A percentile compares a stretch with the other conserved stretches of the same genome.
phyloP scores from a whole-genome alignment of 2,329 filamentous ascomycete species.

The Chaetoscypha palmicola region DNA sequence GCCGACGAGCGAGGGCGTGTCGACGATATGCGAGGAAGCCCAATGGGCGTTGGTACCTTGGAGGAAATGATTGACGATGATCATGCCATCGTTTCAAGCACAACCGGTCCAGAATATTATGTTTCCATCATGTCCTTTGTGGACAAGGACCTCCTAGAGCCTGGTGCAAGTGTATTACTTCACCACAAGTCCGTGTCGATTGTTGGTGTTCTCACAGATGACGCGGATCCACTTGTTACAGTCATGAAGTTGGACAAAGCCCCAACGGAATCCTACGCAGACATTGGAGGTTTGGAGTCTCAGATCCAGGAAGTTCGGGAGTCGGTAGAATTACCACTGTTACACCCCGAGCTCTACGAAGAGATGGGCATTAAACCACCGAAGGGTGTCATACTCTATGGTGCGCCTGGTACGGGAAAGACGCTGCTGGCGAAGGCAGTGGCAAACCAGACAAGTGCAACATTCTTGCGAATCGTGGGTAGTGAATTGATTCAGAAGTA shows the following conservation, averaged over 20 bases:
- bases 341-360: slow-evolving; percentile 96
- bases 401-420: slow-evolving; percentile 94
- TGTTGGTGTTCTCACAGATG: slow-evolving; percentile 92
- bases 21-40: slow-evolving; percentile 96
- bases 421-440: slow-evolving; percentile 94
- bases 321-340: slow-evolving; percentile 87
- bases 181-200: slow-evolving; percentile 98
- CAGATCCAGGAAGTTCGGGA: slow-evolving; percentile 98
- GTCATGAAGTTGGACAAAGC: slow-evolving; percentile 99
- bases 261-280: slow-evolving; percentile 94
- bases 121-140: slow-evolving; percentile 99
- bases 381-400: slow-evolving; percentile 98
- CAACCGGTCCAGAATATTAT: slow-evolving; percentile 96
- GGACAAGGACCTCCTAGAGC: slow-evolving; percentile 95
- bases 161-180: slow-evolving; percentile 86
- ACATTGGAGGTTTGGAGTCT: slow-evolving; percentile 90
- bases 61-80: slow-evolving; percentile 99
- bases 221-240: slow-evolving; percentile 88
- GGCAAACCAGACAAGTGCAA: slow-evolving; percentile 97
- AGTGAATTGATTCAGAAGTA: slow-evolving; percentile 99
- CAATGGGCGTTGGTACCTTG: slow-evolving; percentile 95
- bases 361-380: slow-evolving; percentile 99
- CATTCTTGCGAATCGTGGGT: slow-evolving; percentile 94
- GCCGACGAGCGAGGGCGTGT: slow-evolving; percentile 92
- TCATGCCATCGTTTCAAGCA: slow-evolving; percentile 96